Evolutionary conservation across 1,284 basidiomycete species (phyloP).

Genomic region (Irpex sp.): DNA sequence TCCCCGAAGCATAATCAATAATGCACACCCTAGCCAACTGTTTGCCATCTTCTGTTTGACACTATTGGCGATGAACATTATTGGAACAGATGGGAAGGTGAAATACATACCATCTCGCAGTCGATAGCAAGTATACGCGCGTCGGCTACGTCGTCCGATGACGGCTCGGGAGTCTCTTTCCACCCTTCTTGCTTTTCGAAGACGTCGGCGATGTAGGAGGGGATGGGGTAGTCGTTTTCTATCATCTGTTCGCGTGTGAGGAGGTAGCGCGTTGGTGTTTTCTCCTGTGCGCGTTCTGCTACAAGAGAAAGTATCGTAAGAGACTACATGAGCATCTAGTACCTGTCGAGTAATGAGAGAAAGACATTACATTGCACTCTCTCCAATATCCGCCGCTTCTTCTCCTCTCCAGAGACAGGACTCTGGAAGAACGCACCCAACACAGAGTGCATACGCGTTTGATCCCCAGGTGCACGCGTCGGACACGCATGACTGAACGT

Average conservation of each 20-base stretch:
- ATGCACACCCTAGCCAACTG: conserved; percentile 82
- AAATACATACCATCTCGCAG: conserved; percentile 82
- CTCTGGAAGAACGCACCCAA: conserved; percentile 75
- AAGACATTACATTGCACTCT: conserved; percentile 45
- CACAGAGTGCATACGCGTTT: conserved; percentile 79
- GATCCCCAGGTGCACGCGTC: conserved; percentile 84
- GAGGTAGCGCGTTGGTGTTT: conserved; percentile 65
- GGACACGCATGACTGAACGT: conserved; percentile 91
- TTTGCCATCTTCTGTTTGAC: conserved; percentile 80
- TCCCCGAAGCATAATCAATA: conserved; percentile 67
- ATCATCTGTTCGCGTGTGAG: conserved; percentile 81
- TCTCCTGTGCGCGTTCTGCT: conserved; percentile 57
- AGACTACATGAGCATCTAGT: no score
- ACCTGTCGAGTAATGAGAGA: no score
- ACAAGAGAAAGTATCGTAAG: neutral
- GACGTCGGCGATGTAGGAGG: conserved; percentile 69
- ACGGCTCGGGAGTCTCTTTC: conserved; percentile 67
- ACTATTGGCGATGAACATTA: conserved; percentile 39
- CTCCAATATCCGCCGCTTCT: conserved; percentile 56
- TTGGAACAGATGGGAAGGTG: neutral
- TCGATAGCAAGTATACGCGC: conserved; percentile 68
- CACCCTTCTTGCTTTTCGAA: conserved; percentile 59
- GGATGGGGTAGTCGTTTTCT: conserved; percentile 85
- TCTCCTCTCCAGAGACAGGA: conserved; percentile 75
- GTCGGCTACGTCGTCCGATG: conserved; percentile 19